phyloP scores from a whole-genome alignment of 2,329 filamentous ascomycete genomes.

The Arthroderma sp. region DNA sequence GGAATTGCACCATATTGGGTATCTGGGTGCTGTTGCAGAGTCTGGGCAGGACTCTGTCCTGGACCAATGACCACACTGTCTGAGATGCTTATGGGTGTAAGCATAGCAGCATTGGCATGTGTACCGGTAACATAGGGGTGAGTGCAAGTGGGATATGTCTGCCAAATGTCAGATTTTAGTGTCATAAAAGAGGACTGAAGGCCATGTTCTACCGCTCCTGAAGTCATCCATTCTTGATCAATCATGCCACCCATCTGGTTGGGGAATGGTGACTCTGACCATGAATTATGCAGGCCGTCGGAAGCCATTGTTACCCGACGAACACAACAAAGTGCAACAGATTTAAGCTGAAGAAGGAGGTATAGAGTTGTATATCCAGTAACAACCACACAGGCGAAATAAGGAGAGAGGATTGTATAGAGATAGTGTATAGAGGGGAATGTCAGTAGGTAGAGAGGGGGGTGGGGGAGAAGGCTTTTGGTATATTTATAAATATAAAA shows the following conservation, averaged over 20 bases:
- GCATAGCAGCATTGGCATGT: slow-evolving; percentile 17
- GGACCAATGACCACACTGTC: slow-evolving; percentile 21
- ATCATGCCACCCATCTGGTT: slow-evolving; percentile 6
- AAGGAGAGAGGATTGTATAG: too few species aligned
- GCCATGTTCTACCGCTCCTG: slow-evolving; percentile 6
- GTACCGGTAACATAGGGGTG: slow-evolving; percentile 23
- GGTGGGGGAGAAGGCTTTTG: too few species aligned
- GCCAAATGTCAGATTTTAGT: not conserved
- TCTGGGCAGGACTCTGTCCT: slow-evolving; percentile 20
- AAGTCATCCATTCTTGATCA: slow-evolving; percentile 10
- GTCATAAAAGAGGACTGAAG: not conserved
- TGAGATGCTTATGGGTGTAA: slow-evolving; percentile 28
- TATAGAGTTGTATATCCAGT: too few species aligned
- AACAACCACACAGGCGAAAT: too few species aligned
- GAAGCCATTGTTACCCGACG: slow-evolving; percentile 2
- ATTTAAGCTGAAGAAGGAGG: too few species aligned
- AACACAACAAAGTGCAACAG: too few species aligned
- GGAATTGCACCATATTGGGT: slow-evolving; percentile 21
- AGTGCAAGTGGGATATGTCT: slow-evolving; percentile 16
- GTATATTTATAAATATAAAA: too few species aligned
- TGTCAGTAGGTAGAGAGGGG: too few species aligned
- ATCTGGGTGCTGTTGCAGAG: slow-evolving; percentile 26
- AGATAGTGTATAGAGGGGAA: too few species aligned
- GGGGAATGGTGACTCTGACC: slow-evolving; percentile 8
- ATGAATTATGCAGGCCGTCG: slow-evolving; percentile 5